Conservation (phyloP, 2,329 filamentous ascomycete genomes). For the Sclerotinia borealis region DNA sequence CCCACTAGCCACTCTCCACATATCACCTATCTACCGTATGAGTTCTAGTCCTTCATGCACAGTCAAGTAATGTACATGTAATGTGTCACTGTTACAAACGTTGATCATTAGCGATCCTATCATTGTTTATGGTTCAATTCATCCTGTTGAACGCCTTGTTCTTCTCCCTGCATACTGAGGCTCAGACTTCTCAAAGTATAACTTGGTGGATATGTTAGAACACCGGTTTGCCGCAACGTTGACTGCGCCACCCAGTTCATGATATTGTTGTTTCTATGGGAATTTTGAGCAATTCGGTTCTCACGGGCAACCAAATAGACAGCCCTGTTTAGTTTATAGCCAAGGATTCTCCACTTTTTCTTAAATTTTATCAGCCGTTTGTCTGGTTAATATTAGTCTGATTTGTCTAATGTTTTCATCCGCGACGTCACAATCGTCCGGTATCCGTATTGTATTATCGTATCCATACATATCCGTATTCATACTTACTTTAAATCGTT, state of each 20-base stretch:
- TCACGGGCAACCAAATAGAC: neutral
- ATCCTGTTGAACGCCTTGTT: neutral
- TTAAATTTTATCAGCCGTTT: neutral
- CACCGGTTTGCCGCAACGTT: neutral
- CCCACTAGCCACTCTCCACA: neutral
- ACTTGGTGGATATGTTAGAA: neutral
- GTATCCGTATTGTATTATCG: neutral
- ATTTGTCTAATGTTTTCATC: neutral
- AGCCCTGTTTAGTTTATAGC: neutral
- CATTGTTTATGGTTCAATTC: neutral
- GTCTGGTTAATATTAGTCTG: neutral
- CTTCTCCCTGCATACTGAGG: neutral
- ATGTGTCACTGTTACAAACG: too few relatives aligned
- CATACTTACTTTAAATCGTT: neutral
- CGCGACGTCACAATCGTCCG: neutral
- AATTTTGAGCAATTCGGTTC: neutral
- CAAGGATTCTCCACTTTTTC: neutral
- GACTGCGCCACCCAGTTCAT: neutral
- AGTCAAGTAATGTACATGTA: neutral
- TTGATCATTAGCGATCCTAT: conserved; percentile 9
- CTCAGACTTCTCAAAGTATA: neutral
- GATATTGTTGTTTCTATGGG: neutral
- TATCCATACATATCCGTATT: too few relatives aligned
- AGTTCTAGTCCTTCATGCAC: neutral
- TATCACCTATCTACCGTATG: neutral